Evolutionary conservation across 352 stramenopile species (phyloP).

Genomic region (Elongisporangium anandrum): DNA sequence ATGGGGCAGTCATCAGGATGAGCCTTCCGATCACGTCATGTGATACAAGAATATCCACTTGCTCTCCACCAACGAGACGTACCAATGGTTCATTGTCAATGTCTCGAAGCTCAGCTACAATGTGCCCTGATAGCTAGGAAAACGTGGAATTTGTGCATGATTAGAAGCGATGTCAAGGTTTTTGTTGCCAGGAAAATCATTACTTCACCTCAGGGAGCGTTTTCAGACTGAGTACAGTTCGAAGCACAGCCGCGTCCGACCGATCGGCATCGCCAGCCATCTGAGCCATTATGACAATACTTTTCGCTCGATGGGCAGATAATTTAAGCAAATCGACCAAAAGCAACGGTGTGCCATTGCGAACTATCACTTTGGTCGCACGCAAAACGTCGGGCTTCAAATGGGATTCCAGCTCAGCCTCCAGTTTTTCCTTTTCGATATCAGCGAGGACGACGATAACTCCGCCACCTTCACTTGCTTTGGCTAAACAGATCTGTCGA

Average conservation of each 20-base stretch:
- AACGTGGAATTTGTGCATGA: too few species aligned
- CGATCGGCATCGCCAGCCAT: conserved; percentile 74
- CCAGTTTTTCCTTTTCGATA: conserved; percentile 71
- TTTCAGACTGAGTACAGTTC: conserved; percentile 79
- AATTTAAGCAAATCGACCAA: conserved; percentile 82
- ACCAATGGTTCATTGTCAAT: conserved; percentile 87
- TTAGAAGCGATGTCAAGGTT: neutral
- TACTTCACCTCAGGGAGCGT: conserved; percentile 44
- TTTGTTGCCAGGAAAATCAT: neutral
- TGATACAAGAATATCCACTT: conserved; percentile 81
- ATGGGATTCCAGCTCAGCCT: conserved; percentile 58
- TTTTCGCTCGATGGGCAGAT: conserved; percentile 60
- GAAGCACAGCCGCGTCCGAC: conserved; percentile 70
- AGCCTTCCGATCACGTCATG: conserved; percentile 88
- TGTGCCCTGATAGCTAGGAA: conserved; percentile 54
- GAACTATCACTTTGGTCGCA: conserved; percentile 78
- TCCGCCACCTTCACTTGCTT: conserved; percentile 81
- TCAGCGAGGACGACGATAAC: conserved; percentile 78
- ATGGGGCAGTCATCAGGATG: conserved; percentile 81
- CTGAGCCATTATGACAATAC: conserved; percentile 81
- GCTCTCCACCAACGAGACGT: conserved; percentile 69
- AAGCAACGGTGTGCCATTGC: conserved; percentile 70
- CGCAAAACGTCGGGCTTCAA: conserved; percentile 49
- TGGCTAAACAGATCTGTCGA: conserved; percentile 81
- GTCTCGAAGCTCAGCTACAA: conserved; percentile 85